These are phyloP conservation scores for Ottelia alismoides DNA, from an alignment of 106 monocot species.

Conservation along the genomic window DNA sequence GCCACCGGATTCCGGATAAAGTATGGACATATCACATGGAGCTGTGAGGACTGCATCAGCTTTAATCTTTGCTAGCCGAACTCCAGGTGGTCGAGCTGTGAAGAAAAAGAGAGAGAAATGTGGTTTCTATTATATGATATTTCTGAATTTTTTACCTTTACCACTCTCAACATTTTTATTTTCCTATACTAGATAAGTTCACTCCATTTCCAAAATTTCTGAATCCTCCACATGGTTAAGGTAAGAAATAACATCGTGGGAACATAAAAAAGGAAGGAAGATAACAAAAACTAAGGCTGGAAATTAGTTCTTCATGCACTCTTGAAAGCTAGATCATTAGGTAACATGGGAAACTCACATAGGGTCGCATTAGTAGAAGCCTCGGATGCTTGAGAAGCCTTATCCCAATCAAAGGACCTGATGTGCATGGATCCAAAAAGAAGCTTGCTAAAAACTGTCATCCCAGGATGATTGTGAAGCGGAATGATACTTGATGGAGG, in stretches of 20 bases:
- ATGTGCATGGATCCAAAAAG: slow-evolving; percentile 88
- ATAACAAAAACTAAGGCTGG: too few relatives aligned
- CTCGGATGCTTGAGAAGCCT: slow-evolving; percentile 2
- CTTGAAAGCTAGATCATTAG: slow-evolving; percentile 1
- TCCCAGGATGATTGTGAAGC: slow-evolving; percentile 86
- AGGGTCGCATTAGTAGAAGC: not conserved
- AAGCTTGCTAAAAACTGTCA: slow-evolving; percentile 95
- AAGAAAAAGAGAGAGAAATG: not conserved
- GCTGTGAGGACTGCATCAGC: slow-evolving; percentile 47
- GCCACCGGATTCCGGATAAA: slow-evolving; percentile 73
- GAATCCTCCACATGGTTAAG: not conserved
- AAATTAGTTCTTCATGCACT: too few relatives aligned
- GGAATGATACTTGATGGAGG: slow-evolving; percentile 63
- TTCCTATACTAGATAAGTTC: too few relatives aligned
- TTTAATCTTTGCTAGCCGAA: slow-evolving; percentile 42
- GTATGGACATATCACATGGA: slow-evolving; percentile 66
- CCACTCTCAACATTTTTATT: too few relatives aligned
- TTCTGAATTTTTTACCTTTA: too few relatives aligned
- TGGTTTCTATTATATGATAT: too few relatives aligned
- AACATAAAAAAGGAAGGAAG: not conserved
- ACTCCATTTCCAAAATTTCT: too few relatives aligned
- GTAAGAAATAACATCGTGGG: too few relatives aligned
- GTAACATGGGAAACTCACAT: slow-evolving; percentile 10
- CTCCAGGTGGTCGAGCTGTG: slow-evolving; percentile 13
- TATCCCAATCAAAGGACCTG: slow-evolving; percentile 78